Evolutionary conservation across 768 basidiomycete species (phyloP).

Genomic region (Naganishia onofrii): DNA sequence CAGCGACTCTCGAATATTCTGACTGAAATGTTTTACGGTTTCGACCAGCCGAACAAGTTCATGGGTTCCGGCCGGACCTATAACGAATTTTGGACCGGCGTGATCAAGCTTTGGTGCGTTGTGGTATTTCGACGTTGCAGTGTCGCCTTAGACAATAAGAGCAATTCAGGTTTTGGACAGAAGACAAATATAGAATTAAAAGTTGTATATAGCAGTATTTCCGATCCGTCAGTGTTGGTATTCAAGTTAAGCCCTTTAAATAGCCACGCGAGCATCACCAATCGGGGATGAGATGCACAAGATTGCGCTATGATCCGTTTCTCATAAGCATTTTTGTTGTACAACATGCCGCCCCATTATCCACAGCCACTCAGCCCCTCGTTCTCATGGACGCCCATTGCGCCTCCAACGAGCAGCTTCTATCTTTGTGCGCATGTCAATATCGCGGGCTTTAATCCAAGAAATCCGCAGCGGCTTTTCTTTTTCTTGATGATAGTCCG

Average conservation of each 20-base stretch:
- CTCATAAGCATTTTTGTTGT: not conserved
- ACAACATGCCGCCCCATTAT: not conserved
- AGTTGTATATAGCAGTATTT: no score
- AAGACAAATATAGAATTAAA: no score
- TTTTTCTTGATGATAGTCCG: conserved; percentile 38
- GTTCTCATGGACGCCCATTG: not conserved
- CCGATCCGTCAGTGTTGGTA: no score
- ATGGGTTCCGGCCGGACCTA: conserved; percentile 3
- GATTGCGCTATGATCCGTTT: not conserved
- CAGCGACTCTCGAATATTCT: not conserved
- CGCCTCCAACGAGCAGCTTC: no score
- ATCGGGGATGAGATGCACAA: not conserved
- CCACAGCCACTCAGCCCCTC: not conserved
- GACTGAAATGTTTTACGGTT: not conserved
- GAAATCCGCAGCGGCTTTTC: conserved; percentile 63
- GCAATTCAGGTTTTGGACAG: no score
- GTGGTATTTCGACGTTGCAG: no score
- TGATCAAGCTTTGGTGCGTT: not conserved
- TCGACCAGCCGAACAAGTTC: conserved; percentile 9
- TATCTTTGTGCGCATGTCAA: no score
- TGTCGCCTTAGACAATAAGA: no score
- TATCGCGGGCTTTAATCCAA: conserved; percentile 45
- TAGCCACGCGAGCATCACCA: no score
- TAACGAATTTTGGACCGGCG: not conserved
- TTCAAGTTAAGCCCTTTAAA: no score